Evolutionary conservation across 805 yeast species (phyloP), one percentile per base, ranked within the genome.

Genomic region (Metschnikowia anglica): DNA sequence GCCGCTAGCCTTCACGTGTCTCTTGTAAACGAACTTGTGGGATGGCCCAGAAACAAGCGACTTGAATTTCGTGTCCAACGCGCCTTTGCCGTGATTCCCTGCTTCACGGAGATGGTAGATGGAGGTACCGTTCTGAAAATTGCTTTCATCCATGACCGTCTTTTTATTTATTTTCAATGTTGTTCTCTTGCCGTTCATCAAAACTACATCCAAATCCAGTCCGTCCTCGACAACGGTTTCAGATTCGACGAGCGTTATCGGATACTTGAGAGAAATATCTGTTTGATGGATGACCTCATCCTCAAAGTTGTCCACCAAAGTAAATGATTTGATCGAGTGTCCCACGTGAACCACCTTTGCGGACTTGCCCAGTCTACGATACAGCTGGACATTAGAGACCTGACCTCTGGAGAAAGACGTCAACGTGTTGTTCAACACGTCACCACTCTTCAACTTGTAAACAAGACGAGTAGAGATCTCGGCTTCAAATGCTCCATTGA

Each of bases 1-100:
- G 44, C 67, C 63, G 1, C 47, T 57, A 13, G 71, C 65, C 26
- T 56, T 56, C 12, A 69, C 76, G 8, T 38, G 41, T 43, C 73
- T 63, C 39, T 58, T 58, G 34, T 65, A 65, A 5, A 39, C 20
- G 29, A 37, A 49, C n/a, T 41, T 39, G 19, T 27, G 40, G 12
- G 41, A 23, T n/a, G 51, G 51, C 10, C 52, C 54, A 5, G 23
- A 62, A 56, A 48, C 16, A 56, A 55, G 21, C 31, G 34, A 21
- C 40, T 44, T 43, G 57, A 48, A 73, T 46, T 46, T 60, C 40
- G 65, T 72, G 53, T 52, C 62, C 55, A 63, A 51, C 3, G 53
- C 39, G 6, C 79, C 80, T n/a, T 51, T 48, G 1, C 81, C 81
- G 46, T 64, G 59, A 49, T 76, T 75, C 2, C 79, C 79, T 8